Evolutionary conservation across 257 asterid species (phyloP), one percentile per base, ranked within the genome.

Genomic region (Penstemon davidsonii): DNA sequence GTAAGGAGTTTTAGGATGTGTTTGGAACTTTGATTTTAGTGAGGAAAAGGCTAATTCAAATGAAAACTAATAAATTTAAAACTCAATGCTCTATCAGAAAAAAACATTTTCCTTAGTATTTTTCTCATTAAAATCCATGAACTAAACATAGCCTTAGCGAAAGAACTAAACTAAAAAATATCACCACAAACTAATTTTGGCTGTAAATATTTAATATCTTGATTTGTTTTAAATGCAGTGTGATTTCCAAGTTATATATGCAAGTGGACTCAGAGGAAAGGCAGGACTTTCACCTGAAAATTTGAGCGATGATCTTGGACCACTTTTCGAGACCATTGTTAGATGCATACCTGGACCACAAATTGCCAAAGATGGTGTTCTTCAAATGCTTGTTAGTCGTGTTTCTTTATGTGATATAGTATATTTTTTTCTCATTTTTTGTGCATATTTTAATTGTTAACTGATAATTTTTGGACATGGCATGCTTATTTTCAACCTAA

Each of bases 331-430:
- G 83, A 19, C 96, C 63, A 73, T 94, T 50, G 53, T 91, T 43
- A 85, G 99, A 84, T 94, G 99, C 83, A 94, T 94, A 76, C 99
- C 97, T 9, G 99, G 97, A 52, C 99, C 99, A 13, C 82, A 61
- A 67, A 86, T 94, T 79, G 83, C 86, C 55, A 87, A 76, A 81
- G 96, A 94, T 13, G 99, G 99, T 64, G 80, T 88, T 74, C 99
- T 91, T 70, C 99, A 94, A 81, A 87, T 94, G 99, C 97, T 94
- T 78, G 99, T 94, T 12, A 83, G 97, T 84, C 53, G 55, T 68
- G 56, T 12, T 61, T 72, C 51, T 60, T 57, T 72, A 50, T 60
- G 52, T 57, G 66, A 9, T 47, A 62, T 57, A 15, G 18, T 15
- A 0, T 15, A 52, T 45, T 19, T 55, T 55, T 66, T 73, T 54